Evolutionary conservation across 345 rosid species (phyloP), one percentile per base, ranked within the genome.

Genomic region (Lumnitzera littorea): DNA sequence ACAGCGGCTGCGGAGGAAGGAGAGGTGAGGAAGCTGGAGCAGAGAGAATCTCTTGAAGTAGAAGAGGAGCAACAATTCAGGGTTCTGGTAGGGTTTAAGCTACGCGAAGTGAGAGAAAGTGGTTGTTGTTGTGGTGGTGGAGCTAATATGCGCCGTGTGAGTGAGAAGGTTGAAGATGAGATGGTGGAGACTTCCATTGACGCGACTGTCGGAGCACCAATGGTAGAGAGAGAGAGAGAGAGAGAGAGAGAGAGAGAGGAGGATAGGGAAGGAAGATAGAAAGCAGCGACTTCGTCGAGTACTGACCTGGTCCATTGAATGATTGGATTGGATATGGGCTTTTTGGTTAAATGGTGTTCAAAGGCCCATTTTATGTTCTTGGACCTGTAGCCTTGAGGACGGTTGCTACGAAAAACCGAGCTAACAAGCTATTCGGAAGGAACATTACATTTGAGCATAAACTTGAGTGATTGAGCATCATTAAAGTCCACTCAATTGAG

Each of bases 101-200:
- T 14, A 15, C 0, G 8, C 14, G 48, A 48, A 58, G 52, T 15
- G 63, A 78, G 67, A 31, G 69, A 52, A 2, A 36, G 43, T 36
- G 43, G 43, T 36, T 36, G 43, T 9, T 61, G 59, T 0, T 75
- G 61, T 50, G 80, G 63, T 49, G 78, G 61, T 50, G 79, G 63
- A 47, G 78, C 66, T 62, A 72, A 57, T 64, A 69, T 56, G 64
- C 84, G 80, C 50, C 75, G 50, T 60, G 66, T 78, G 59, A 82
- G 62, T 15, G 78, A 73, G 66, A 85, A 65, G 80, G 60, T 65
- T 14, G 83, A 75, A 8, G 83, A 36, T 36, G 43, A 58, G 55
- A 76, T 67, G 20, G 81, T 62, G 58, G 86, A 80, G 50, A 82
- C 79, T 64, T 65, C 87, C 91, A 85, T 85, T 53, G 59, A 25